Conservation (phyloP, 306 rosid species). For the Hippophae gyantsensis region DNA sequence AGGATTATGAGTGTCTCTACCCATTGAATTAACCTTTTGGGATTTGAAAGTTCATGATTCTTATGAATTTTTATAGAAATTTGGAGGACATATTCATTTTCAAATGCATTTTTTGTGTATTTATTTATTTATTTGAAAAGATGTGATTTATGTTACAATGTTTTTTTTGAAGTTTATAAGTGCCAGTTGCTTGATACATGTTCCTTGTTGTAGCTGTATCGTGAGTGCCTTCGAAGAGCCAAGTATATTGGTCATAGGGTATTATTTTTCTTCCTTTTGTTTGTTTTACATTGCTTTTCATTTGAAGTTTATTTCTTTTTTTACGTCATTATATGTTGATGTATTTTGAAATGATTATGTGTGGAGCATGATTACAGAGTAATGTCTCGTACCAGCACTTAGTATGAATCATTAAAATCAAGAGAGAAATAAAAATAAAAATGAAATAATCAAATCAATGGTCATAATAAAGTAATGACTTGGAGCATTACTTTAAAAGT, state of each 20-base stretch:
- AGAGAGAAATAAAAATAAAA: too few relatives aligned
- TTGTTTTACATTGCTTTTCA: neutral
- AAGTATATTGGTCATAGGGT: conserved; percentile 80
- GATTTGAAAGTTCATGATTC: neutral
- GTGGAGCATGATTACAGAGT: too few relatives aligned
- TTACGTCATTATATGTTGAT: neutral
- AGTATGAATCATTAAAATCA: too few relatives aligned
- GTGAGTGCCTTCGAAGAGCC: conserved; percentile 88
- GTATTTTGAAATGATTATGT: too few relatives aligned
- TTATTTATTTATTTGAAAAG: neutral
- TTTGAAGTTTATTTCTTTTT: neutral
- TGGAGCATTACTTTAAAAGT: too few relatives aligned
- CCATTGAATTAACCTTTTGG: neutral
- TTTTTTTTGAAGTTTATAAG: neutral
- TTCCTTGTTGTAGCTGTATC: conserved; percentile 53
- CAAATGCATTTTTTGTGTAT: too few relatives aligned
- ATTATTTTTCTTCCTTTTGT: conserved; percentile 2
- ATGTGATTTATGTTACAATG: neutral
- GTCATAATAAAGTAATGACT: too few relatives aligned
- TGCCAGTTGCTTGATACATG: neutral
- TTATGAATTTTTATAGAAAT: neutral
- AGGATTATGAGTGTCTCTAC: too few relatives aligned
- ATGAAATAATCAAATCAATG: too few relatives aligned
- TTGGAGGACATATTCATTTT: too few relatives aligned
- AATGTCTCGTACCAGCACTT: too few relatives aligned